Evolutionary conservation across 2,329 filamentous ascomycete genomes (phyloP).

Genomic region (Claviceps quebecensis): DNA sequence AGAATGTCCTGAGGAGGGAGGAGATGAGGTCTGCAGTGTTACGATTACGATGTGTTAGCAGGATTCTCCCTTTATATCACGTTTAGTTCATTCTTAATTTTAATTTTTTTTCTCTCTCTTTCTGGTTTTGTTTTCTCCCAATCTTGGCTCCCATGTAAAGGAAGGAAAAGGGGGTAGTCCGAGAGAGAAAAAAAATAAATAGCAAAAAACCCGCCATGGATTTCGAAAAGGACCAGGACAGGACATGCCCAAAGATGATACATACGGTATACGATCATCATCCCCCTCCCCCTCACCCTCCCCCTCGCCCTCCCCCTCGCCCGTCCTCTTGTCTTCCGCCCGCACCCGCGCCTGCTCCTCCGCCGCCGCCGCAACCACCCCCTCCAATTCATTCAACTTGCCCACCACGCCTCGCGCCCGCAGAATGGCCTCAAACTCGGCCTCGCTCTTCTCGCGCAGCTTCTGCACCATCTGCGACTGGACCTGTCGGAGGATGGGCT

Average conservation of each 20-base stretch:
- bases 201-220: too few species aligned
- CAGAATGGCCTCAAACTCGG: constrained; percentile 44
- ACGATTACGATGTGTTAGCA: not conserved
- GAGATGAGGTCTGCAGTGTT: constrained; percentile 33
- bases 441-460: constrained; percentile 38
- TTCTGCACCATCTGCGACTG: constrained; percentile 45
- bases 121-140: too few species aligned
- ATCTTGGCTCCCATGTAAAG: too few species aligned
- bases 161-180: too few species aligned
- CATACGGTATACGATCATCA: not conserved
- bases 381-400: constrained; percentile 45
- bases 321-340: not conserved
- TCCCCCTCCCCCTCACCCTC: not conserved
- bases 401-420: constrained; percentile 36
- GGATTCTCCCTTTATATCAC: not conserved
- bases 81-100: not conserved
- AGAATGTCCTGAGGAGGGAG: constrained; percentile 39
- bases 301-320: not conserved
- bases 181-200: constrained; percentile 13
- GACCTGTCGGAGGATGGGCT: constrained; percentile 36
- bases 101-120: constrained; percentile 5
- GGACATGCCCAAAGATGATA: not conserved
- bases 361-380: constrained; percentile 36
- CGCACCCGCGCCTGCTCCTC: constrained; percentile 8
- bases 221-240: too few species aligned